A percentile compares a stretch with the other conserved stretches of the same genome.
phyloP scores from a whole-genome alignment of 306 rosid species.

The peach (Prunus persica) region DNA sequence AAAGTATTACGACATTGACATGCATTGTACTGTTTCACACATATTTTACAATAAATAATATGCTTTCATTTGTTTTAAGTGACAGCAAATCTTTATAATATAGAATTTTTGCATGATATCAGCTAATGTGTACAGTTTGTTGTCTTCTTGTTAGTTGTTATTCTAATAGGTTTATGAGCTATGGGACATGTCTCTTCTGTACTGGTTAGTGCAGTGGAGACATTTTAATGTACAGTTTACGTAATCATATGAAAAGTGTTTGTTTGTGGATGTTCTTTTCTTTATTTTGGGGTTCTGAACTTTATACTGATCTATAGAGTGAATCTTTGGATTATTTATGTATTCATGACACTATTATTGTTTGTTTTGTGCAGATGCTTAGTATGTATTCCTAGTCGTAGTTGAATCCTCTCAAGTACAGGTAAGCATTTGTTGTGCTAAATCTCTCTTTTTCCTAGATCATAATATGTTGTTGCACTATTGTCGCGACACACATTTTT shows the following conservation, averaged over 20 bases:
- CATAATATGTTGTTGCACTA: not conserved
- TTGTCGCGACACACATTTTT: not conserved
- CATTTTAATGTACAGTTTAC: not conserved
- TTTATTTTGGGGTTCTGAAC: not conserved
- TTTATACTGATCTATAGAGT: not conserved
- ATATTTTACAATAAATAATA: not conserved
- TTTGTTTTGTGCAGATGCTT: constrained; percentile 34
- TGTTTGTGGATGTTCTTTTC: not conserved
- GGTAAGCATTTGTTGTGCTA: constrained; percentile 19
- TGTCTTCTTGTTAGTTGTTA: not conserved
- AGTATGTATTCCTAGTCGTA: constrained; percentile 8
- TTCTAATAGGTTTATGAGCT: not conserved
- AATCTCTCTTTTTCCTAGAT: not conserved
- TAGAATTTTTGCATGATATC: not conserved
- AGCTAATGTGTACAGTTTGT: not conserved
- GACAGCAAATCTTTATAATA: not conserved
- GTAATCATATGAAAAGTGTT: not conserved
- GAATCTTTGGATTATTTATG: not conserved
- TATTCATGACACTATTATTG: not conserved
- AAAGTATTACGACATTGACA: not conserved
- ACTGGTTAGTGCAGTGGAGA: not conserved
- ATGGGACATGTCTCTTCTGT: not conserved
- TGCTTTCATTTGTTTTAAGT: not conserved
- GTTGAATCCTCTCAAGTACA: constrained; percentile 26
- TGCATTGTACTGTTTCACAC: not conserved